Conservation (phyloP, 1,284 basidiomycete genomes). For the Serendipita sp. region DNA sequence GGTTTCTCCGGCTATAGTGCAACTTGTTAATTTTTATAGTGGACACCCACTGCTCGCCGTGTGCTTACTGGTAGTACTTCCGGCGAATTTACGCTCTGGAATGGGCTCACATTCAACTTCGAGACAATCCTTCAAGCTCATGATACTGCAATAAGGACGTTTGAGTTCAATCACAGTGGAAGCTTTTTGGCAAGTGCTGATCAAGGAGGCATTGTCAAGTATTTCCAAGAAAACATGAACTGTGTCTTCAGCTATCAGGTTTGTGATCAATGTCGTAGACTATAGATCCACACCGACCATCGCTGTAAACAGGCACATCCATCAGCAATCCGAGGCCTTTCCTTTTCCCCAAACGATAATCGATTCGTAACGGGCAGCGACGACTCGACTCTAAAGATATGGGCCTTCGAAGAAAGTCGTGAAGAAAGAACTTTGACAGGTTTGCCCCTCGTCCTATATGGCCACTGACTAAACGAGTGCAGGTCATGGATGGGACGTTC, state of each 20-base stretch:
- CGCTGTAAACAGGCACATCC: conserved; percentile 65
- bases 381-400: conserved; percentile 86
- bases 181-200: conserved; percentile 85
- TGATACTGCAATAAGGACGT: conserved; percentile 82
- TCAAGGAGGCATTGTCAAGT: conserved; percentile 90
- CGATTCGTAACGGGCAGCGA: conserved; percentile 91
- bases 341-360: conserved; percentile 82
- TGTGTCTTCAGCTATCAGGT: conserved; percentile 5
- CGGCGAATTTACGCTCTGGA: conserved; percentile 98
- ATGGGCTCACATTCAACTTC: conserved; percentile 97
- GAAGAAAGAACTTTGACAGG: conserved; percentile 81
- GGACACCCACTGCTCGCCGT: conserved; percentile 90
- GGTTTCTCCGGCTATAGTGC: conserved; percentile 8
- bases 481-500: conserved; percentile 98
- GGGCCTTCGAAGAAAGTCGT: conserved; percentile 84
- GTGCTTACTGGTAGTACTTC: conserved; percentile 90
- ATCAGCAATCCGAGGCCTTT: conserved; percentile 80
- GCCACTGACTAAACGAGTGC: conserved; percentile 1
- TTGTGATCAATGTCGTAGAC: not conserved
- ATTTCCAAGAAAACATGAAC: conserved; percentile 98
- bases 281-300: not conserved
- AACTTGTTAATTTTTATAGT: conserved; percentile 35
- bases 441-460: conserved; percentile 21
- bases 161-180: conserved; percentile 84
- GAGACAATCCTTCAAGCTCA: conserved; percentile 98